Evolutionary conservation across 2,329 filamentous ascomycete species (phyloP).

Genomic region (Hypoxylon sp.): DNA sequence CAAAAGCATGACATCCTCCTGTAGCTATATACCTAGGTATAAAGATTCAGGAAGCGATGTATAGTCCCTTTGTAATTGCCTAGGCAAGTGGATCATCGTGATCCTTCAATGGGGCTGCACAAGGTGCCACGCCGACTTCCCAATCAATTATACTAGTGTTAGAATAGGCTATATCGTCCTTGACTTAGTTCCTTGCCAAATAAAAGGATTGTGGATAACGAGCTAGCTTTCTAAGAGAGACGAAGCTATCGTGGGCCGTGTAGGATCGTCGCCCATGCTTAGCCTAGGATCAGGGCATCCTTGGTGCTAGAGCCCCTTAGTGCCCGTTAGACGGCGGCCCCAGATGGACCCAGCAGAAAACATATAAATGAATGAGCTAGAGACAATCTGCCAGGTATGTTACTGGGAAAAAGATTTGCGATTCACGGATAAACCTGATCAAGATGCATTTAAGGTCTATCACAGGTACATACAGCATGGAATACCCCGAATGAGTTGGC

Average conservation of each 20-base stretch:
- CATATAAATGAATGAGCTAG: background rate
- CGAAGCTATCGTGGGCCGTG: constrained; percentile 2
- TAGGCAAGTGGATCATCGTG: background rate
- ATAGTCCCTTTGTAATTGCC: background rate
- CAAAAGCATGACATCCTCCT: background rate
- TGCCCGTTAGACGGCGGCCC: background rate
- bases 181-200: background rate
- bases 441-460: constrained; percentile 6
- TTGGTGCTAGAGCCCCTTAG: background rate
- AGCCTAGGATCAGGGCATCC: background rate
- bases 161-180: background rate
- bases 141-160: background rate
- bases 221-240: background rate
- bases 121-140: background rate
- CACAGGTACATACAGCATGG: background rate
- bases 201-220: background rate
- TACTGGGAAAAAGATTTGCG: background rate
- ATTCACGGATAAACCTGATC: background rate
- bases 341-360: background rate
- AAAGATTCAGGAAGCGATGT: background rate
- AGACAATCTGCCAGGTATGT: background rate
- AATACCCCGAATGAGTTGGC: background rate
- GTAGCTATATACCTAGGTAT: background rate
- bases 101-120: background rate
- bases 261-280: constrained; percentile 4